phyloP scores from a whole-genome alignment of 2,329 filamentous ascomycete species.

The Alternaria ethzedia region DNA sequence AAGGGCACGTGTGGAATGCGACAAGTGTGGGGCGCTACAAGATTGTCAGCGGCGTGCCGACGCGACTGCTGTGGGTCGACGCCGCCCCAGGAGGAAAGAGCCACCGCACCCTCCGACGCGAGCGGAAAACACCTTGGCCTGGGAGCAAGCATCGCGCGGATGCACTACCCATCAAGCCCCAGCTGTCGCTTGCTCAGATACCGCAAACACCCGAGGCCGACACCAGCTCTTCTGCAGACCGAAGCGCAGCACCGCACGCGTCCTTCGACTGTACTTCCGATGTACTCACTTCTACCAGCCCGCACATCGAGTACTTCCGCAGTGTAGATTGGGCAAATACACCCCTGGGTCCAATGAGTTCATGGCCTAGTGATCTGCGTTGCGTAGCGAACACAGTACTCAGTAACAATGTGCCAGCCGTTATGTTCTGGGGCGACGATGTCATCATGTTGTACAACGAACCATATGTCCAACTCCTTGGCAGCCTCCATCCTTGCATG shows the following conservation, averaged over 20 bases:
- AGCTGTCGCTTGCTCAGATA: conserved; percentile 8
- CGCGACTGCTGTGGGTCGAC: conserved; percentile 17
- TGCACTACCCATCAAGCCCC: conserved; percentile 44
- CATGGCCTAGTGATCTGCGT: conserved; percentile 72
- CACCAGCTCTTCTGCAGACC: background rate
- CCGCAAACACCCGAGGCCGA: background rate
- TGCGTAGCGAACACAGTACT: conserved; percentile 80
- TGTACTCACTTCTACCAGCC: background rate
- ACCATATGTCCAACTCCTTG: conserved; percentile 39
- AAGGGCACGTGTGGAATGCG: conserved; percentile 36
- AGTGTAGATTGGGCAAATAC: conserved; percentile 75
- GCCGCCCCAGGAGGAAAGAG: conserved; percentile 1
- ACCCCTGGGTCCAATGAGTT: conserved; percentile 72
- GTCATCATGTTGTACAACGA: conserved; percentile 50
- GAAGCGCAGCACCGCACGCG: background rate
- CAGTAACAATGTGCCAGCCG: conserved; percentile 59
- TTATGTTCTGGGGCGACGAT: conserved; percentile 64
- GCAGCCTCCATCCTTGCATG: conserved; percentile 60
- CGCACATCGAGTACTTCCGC: conserved; percentile 73
- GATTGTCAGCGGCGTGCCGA: conserved; percentile 38
- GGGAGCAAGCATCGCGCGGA: conserved; percentile 49
- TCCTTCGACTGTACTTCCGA: conserved; percentile 26
- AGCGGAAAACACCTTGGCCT: conserved; percentile 52
- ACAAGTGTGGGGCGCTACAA: conserved; percentile 28
- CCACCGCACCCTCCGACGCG: conserved; percentile 1